These are phyloP conservation scores for Shiraia sp. DNA, from an alignment of 2,329 filamentous ascomycete genomes.

Conservation along the genomic window DNA sequence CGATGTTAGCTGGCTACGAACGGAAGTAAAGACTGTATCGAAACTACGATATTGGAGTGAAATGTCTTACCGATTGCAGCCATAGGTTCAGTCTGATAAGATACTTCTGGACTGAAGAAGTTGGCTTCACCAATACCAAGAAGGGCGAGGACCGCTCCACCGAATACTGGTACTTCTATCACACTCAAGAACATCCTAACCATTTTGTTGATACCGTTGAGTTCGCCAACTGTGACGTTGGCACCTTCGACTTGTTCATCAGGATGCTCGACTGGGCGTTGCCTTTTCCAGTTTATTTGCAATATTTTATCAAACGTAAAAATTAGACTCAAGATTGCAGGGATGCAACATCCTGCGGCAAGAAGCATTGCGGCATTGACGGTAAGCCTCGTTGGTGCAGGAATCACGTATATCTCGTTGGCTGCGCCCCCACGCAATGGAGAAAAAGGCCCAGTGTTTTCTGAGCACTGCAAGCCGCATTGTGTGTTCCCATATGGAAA, in stretches of 20 bases:
- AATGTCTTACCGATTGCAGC: conserved; percentile 54
- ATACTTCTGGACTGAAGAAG: conserved; percentile 62
- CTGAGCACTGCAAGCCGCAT: conserved; percentile 57
- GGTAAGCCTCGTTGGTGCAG: conserved; percentile 58
- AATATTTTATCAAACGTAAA: conserved; percentile 68
- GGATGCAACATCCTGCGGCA: conserved; percentile 67
- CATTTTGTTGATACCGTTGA: conserved; percentile 50
- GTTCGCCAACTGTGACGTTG: conserved; percentile 57
- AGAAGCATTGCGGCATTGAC: conserved; percentile 65
- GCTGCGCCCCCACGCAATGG: conserved; percentile 59
- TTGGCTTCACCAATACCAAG: conserved; percentile 66
- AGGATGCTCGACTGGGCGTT: conserved; percentile 40
- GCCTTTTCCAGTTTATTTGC: conserved; percentile 62
- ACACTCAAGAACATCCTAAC: conserved; percentile 43
- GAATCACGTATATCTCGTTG: conserved; percentile 66
- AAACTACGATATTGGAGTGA: too few species aligned
- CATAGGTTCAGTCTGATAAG: conserved; percentile 65
- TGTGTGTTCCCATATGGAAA: conserved; percentile 52
- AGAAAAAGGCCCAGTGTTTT: conserved; percentile 55
- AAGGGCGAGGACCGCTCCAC: conserved; percentile 61
- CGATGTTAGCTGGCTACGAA: background rate
- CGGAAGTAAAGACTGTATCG: too few species aligned
- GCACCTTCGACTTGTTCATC: conserved; percentile 56
- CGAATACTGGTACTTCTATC: conserved; percentile 64
- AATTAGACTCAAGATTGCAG: conserved; percentile 63